Conservation (phyloP, 2,329 filamentous ascomycete genomes). For the Diaporthe australafricana region DNA sequence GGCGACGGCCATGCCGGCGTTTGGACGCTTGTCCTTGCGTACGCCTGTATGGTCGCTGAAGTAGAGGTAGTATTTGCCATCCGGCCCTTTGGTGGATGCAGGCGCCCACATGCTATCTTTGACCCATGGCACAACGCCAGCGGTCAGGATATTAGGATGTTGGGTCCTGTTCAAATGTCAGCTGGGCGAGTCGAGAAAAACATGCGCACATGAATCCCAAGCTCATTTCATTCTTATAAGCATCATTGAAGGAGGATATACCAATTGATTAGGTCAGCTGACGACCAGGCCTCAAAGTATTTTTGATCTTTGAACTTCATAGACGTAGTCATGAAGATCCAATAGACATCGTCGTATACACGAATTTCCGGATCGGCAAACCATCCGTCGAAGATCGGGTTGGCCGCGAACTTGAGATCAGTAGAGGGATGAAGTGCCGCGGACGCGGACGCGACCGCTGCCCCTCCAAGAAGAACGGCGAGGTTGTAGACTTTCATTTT, state of each 20-base stretch:
- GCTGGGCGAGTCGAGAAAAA: too few species aligned
- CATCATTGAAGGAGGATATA: slow-evolving; percentile 38
- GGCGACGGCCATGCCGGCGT: slow-evolving; percentile 55
- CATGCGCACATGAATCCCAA: too few species aligned
- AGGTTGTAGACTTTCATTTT: background rate
- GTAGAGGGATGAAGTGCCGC: background rate
- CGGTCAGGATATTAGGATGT: slow-evolving; percentile 51
- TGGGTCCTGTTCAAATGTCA: background rate
- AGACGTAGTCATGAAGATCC: slow-evolving; percentile 60
- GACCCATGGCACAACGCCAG: slow-evolving; percentile 53
- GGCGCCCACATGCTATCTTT: slow-evolving; percentile 60
- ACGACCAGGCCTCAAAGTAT: slow-evolving; percentile 63
- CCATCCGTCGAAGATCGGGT: slow-evolving; percentile 24
- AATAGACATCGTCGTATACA: slow-evolving; percentile 57
- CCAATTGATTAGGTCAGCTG: slow-evolving; percentile 59
- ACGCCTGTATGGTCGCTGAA: slow-evolving; percentile 59
- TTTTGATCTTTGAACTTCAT: slow-evolving; percentile 58
- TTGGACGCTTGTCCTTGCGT: slow-evolving; percentile 45
- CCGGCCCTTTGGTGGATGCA: slow-evolving; percentile 50
- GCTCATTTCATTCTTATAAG: background rate
- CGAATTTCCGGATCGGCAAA: slow-evolving; percentile 62
- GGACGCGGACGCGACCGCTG: background rate
- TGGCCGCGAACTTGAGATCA: background rate
- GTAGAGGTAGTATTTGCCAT: slow-evolving; percentile 61
- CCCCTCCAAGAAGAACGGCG: background rate